Percentiles rank a stretch among this genome's conserved stretches.
Conservation (phyloP, 1,139 yeast species). For the Hyphopichia fennica region DNA sequence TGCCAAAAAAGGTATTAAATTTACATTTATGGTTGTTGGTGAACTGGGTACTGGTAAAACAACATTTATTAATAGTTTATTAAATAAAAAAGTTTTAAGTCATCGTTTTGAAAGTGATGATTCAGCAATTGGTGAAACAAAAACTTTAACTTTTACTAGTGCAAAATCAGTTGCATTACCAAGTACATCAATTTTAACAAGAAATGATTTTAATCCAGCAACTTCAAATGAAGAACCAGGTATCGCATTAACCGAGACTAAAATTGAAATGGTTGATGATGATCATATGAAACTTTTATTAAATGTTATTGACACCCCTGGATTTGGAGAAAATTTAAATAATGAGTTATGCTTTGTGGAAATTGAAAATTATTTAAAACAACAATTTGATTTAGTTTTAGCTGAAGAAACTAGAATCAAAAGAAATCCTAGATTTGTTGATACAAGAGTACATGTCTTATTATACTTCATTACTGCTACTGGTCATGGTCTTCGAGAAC, state of each 20-base stretch:
- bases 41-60: conserved; percentile 85
- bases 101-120: conserved; percentile 51
- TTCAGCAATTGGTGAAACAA: conserved; percentile 34
- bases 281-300: conserved; percentile 71
- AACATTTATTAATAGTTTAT: conserved; percentile 75
- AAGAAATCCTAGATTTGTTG: conserved; percentile 81
- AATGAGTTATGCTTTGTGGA: conserved; percentile 65
- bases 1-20: conserved; percentile 80
- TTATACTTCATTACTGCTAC: conserved; percentile 72
- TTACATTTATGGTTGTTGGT: conserved; percentile 84
- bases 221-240: conserved; percentile 56
- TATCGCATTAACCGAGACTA: conserved; percentile 66
- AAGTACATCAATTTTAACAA: conserved; percentile 44
- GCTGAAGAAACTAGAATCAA: conserved; percentile 89
- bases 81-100: conserved; percentile 59
- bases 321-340: conserved; percentile 71
- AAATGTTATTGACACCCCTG: conserved; percentile 74
- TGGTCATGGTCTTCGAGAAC: conserved; percentile 75
- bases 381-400: conserved; percentile 88
- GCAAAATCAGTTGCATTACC: conserved; percentile 53
- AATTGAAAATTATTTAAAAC: conserved; percentile 74
- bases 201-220: conserved; percentile 42
- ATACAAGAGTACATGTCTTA: conserved; percentile 72
- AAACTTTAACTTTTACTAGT: conserved; percentile 51
- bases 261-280: conserved; percentile 68